These are phyloP conservation scores for Phytophthora colocasiae DNA, from an alignment of 352 stramenopile species.

Conservation along the genomic window DNA sequence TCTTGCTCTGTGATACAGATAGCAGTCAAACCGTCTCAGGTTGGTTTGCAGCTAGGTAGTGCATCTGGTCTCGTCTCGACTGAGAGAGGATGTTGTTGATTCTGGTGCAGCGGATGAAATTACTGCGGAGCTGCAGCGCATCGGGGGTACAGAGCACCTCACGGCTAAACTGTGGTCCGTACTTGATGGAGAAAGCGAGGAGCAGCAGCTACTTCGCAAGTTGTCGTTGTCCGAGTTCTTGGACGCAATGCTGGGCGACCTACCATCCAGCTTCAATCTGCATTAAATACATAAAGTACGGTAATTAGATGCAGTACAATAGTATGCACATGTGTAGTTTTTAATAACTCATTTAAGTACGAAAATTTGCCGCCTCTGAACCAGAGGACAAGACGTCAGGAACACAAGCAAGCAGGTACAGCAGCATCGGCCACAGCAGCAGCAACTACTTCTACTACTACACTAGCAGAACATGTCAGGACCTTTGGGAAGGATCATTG, in stretches of 20 bases:
- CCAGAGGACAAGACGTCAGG: conserved; percentile 20
- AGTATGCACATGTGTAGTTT: conserved; percentile 1
- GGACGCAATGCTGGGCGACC: conserved; percentile 47
- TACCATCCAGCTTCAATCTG: conserved; percentile 46
- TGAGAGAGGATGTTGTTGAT: conserved; percentile 12
- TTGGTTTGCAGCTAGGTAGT: conserved; percentile 18
- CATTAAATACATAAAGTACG: conserved; percentile 18
- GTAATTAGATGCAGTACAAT: neutral
- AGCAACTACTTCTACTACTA: conserved; percentile 12
- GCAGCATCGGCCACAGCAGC: neutral
- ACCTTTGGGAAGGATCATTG: conserved; percentile 81
- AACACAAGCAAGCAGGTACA: neutral
- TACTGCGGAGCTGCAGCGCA: conserved; percentile 55
- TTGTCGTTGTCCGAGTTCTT: conserved; percentile 63
- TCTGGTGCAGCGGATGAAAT: conserved; percentile 49
- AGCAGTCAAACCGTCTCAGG: conserved; percentile 88
- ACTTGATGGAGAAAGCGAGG: conserved; percentile 44
- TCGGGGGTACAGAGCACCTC: conserved; percentile 53
- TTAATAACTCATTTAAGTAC: conserved; percentile 2
- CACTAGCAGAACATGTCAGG: conserved; percentile 66
- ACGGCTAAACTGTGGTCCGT: conserved; percentile 46
- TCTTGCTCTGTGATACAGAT: conserved; percentile 94
- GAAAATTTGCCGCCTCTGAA: conserved; percentile 13
- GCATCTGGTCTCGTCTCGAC: neutral
- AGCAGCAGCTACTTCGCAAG: conserved; percentile 56